A percentile compares a stretch with the other conserved stretches of the same genome.
Conservation (phyloP, 257 asterid genomes). For the Forsythia viridissima region DNA sequence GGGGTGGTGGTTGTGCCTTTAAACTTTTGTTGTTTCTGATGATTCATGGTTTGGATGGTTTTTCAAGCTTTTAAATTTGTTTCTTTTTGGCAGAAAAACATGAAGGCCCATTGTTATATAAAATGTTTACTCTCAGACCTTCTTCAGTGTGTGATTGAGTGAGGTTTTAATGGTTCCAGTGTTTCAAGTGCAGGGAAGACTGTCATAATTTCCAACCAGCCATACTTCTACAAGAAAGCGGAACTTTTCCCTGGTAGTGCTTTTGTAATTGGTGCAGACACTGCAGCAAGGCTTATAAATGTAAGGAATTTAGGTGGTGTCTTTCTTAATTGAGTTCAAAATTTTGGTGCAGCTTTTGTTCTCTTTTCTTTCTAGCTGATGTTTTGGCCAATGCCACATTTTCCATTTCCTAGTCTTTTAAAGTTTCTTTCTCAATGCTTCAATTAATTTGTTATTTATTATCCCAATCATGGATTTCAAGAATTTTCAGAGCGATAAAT, state of each 20-base stretch:
- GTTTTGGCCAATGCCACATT: not conserved
- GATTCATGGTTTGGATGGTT: conserved; percentile 2
- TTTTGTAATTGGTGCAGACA: conserved; percentile 88
- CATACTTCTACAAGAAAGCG: conserved; percentile 91
- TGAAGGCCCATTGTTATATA: not conserved
- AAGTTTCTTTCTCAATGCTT: not conserved
- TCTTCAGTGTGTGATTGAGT: conserved; percentile 4
- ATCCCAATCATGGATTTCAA: not conserved
- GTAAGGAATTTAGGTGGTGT: conserved; percentile 50
- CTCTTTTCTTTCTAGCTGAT: not conserved
- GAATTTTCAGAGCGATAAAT: not conserved
- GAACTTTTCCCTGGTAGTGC: conserved; percentile 95
- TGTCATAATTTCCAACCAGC: conserved; percentile 88
- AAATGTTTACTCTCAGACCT: not conserved
- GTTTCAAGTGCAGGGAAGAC: conserved; percentile 70
- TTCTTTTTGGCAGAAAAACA: not conserved
- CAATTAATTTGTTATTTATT: not conserved
- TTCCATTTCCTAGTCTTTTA: not conserved
- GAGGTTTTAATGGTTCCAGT: conserved; percentile 23
- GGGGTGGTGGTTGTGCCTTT: not conserved
- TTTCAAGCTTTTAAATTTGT: not conserved
- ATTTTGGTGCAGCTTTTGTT: not conserved
- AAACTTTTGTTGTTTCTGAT: not conserved
- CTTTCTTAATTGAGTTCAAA: not conserved
- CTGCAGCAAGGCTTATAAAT: conserved; percentile 80